A percentile compares a stretch with the other conserved stretches of the same genome.
Conservation (phyloP, 768 basidiomycete species). For the Phanerochaete carnosa region DNA sequence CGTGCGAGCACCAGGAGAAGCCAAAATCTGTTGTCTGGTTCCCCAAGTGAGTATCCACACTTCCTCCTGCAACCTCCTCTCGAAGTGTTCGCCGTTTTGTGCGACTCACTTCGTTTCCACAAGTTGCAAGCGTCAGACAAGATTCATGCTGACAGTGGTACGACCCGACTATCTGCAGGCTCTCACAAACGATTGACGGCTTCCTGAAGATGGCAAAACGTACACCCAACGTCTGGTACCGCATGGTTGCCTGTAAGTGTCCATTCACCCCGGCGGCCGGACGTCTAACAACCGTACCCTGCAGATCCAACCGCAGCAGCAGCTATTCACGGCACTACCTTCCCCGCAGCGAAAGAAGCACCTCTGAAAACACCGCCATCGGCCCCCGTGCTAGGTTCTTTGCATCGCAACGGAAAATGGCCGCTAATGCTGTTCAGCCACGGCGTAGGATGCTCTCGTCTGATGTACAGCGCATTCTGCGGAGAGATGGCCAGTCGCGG, state of each 20-base stretch:
- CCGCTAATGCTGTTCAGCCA: conserved; percentile 46
- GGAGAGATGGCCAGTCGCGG: conserved; percentile 43
- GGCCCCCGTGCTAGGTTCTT: neutral
- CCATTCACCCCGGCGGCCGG: no score
- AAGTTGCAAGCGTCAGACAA: neutral
- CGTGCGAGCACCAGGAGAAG: conserved; percentile 15
- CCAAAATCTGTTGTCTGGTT: conserved; percentile 20
- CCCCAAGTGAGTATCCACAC: conserved; percentile 20
- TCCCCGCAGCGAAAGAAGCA: conserved; percentile 28
- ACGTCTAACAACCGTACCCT: neutral
- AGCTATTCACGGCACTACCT: conserved; percentile 29
- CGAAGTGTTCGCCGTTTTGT: neutral
- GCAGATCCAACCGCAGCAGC: conserved; percentile 24
- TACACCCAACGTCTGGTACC: conserved; percentile 26
- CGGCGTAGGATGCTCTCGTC: conserved; percentile 38
- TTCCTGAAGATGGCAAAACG: conserved; percentile 30
- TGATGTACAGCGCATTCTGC: conserved; percentile 41
- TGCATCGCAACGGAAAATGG: conserved; percentile 22
- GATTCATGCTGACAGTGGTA: neutral
- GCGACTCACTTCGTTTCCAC: neutral
- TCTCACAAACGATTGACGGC: conserved; percentile 29
- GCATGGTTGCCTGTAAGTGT: conserved; percentile 21
- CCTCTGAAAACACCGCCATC: conserved; percentile 18
- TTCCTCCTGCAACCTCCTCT: neutral
- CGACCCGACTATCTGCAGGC: conserved; percentile 13